Percentiles rank a stretch among this genome's conserved stretches.
Conservation (phyloP, 208 protist genomes). For the Balamuthia mandrillaris region DNA sequence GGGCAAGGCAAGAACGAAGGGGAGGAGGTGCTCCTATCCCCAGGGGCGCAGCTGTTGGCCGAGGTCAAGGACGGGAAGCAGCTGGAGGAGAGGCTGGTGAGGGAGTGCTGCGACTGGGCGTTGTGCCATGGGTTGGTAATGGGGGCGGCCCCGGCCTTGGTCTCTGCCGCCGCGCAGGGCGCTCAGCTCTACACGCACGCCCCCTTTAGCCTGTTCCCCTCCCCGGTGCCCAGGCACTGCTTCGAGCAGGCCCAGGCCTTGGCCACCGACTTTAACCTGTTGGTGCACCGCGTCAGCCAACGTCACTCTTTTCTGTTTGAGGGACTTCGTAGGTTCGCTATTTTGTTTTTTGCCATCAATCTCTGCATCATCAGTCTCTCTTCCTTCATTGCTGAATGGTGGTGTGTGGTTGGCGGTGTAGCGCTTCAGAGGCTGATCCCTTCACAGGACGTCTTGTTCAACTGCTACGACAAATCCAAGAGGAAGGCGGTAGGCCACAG, state of each 20-base stretch:
- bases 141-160: background rate
- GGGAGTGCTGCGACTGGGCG: background rate
- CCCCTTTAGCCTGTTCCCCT: slow-evolving; percentile 4
- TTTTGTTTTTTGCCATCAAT: background rate
- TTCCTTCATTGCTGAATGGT: no score
- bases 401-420: no score
- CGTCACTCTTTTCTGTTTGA: background rate
- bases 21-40: background rate
- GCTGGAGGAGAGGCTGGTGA: background rate
- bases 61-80: background rate
- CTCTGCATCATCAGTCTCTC: background rate
- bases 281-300: slow-evolving; percentile 11
- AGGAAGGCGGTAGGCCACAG: background rate
- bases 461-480: slow-evolving; percentile 25
- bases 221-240: background rate
- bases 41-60: background rate
- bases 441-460: slow-evolving; percentile 2
- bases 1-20: background rate
- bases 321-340: background rate
- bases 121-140: background rate
- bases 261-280: slow-evolving; percentile 4
- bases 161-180: background rate
- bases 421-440: background rate
- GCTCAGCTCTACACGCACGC: background rate
- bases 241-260: background rate